Evolutionary conservation across 2,329 filamentous ascomycete species (phyloP).

Genomic region (Trichoderma breve): DNA sequence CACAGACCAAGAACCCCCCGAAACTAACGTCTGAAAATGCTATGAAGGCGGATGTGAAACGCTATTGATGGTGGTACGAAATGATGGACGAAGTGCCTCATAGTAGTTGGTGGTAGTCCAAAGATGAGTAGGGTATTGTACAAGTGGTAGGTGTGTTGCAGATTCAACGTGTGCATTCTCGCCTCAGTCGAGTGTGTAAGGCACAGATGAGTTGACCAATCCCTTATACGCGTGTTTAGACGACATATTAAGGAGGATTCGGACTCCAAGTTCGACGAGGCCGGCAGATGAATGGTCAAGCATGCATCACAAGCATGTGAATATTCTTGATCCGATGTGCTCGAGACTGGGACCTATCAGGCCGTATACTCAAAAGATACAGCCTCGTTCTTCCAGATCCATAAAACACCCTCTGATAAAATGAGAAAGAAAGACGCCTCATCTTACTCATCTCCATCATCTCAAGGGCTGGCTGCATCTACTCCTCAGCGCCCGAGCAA

Average conservation of each 20-base stretch:
- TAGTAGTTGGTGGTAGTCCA: too few species aligned
- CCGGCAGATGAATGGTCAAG: too few species aligned
- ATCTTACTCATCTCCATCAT: background rate
- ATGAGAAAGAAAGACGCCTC: background rate
- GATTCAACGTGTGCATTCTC: background rate
- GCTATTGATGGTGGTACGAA: too few species aligned
- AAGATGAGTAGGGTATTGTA: too few species aligned
- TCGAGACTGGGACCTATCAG: background rate
- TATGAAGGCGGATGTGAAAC: background rate
- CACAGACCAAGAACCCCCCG: too few species aligned
- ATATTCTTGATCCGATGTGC: background rate
- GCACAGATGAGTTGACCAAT: background rate
- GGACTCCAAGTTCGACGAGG: background rate
- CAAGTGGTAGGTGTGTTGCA: background rate
- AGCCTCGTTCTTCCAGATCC: too few species aligned
- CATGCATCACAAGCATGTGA: background rate
- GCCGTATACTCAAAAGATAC: background rate
- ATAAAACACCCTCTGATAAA: background rate
- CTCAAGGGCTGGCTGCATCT: slow-evolving; percentile 10
- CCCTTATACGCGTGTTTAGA: background rate
- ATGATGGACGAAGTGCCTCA: too few species aligned
- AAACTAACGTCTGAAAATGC: background rate
- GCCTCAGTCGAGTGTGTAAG: background rate
- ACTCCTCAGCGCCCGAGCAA: slow-evolving; percentile 23
- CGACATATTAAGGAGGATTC: too few species aligned